phyloP scores from a whole-genome alignment of 2,329 filamentous ascomycete genomes.

The Tricladium varicosporioides region DNA sequence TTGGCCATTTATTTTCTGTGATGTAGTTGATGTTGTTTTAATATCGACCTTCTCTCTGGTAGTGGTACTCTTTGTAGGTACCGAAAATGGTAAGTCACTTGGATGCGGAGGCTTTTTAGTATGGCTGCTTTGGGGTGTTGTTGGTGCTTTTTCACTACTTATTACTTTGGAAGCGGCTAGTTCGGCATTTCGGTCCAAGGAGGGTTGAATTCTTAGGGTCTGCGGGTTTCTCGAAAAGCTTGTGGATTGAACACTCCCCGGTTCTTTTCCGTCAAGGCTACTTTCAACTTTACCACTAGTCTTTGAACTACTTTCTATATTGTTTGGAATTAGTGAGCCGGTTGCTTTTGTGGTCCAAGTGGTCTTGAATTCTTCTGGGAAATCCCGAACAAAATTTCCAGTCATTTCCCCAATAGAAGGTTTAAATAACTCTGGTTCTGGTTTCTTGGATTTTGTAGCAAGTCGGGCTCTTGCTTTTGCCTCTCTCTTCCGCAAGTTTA shows the following conservation, averaged over 20 bases:
- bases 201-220: constrained; percentile 28
- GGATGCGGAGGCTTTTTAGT: constrained; percentile 8
- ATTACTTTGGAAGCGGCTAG: neutral
- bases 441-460: neutral
- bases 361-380: constrained; percentile 49
- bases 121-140: neutral
- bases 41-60: neutral
- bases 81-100: constrained; percentile 12
- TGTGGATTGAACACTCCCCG: constrained; percentile 14
- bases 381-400: constrained; percentile 50
- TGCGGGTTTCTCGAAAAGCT: constrained; percentile 25
- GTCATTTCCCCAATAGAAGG: constrained; percentile 34
- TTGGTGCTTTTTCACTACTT: constrained; percentile 1
- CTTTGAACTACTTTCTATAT: constrained; percentile 7
- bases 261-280: too few relatives aligned
- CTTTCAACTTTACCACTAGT: neutral
- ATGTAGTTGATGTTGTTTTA: neutral
- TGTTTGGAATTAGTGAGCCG: constrained; percentile 19
- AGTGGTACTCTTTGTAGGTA: constrained; percentile 15
- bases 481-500: too few relatives aligned
- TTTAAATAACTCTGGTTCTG: neutral
- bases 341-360: constrained; percentile 38
- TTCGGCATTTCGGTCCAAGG: constrained; percentile 28
- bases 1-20: constrained; percentile 24
- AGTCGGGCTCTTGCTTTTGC: too few relatives aligned